A percentile compares a stretch with the other conserved stretches of the same genome.
These are phyloP conservation scores for Globisporangium radiosum DNA, from an alignment of 352 stramenopile species.

Conservation along the genomic window DNA sequence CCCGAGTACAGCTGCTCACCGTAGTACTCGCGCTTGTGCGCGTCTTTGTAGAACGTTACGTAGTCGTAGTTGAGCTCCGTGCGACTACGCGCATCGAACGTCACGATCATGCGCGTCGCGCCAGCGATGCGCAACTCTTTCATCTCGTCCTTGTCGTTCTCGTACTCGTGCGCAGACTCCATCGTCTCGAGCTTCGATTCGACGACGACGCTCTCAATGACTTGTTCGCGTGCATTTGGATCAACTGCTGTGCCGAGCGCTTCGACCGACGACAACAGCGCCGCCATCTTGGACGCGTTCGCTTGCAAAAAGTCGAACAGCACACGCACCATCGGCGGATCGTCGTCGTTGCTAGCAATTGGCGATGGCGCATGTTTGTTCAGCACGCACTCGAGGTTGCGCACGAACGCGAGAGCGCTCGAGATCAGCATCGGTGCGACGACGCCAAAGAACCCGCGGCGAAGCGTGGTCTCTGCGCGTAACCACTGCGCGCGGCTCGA, in stretches of 20 bases:
- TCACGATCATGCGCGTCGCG: constrained; percentile 65
- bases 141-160: constrained; percentile 68
- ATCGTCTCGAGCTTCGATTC: constrained; percentile 44
- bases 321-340: not conserved
- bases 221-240: constrained; percentile 18
- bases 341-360: constrained; percentile 2
- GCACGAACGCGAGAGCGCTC: constrained; percentile 27
- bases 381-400: constrained; percentile 17
- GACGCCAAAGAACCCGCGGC: constrained; percentile 13
- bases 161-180: constrained; percentile 81
- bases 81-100: constrained; percentile 69
- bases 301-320: constrained; percentile 16
- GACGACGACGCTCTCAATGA: constrained; percentile 39
- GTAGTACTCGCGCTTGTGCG: constrained; percentile 44
- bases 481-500: constrained; percentile 1
- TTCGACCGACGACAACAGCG: constrained; percentile 31
- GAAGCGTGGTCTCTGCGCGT: constrained; percentile 7
- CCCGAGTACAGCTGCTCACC: constrained; percentile 71
- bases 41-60: constrained; percentile 81
- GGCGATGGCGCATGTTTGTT: not conserved
- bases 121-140: constrained; percentile 70
- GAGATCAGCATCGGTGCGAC: constrained; percentile 34
- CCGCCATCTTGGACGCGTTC: constrained; percentile 22
- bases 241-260: constrained; percentile 24
- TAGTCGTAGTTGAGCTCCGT: constrained; percentile 89